Base-by-base conservation (phyloP, 2,329 filamentous ascomycete genomes). In the Sclerotinia minor region DNA sequence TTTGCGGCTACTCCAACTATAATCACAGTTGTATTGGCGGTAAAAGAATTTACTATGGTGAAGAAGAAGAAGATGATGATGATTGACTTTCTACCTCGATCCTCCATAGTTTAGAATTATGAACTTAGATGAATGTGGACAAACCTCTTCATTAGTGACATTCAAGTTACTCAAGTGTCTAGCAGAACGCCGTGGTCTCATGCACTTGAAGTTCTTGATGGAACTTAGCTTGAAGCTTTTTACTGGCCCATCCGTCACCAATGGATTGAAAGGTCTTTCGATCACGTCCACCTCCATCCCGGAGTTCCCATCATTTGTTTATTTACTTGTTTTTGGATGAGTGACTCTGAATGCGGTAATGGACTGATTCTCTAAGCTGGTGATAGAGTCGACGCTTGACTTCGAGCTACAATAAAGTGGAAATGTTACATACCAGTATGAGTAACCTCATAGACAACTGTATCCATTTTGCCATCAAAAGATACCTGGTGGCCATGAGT, bases 171-270 rank as follows among this genome's bases (percentile, higher is more conserved):
- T 49, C 64, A 60, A 67, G 47, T 35, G 45, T 67, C 55, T 55
- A 67, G 64, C 35, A 67, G 55, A 67, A 67, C 55, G 55, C 61
- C 55, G 55, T 67, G 64, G 64, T 67, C 64, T 67, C 64, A 67
- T 67, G 64, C 64, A 67, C 55, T 47, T 32, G 41, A 35, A 50
- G 53, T 61, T 55, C 38, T 61, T 49, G 57, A 61, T 67, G 64
- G 64, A 47, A 59, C 55, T 61, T 29, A 19, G 19, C n/a, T 21
- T 61, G 26, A 19, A 47, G 41, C 47, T n/a, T 67, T 61, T 19
- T 32, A 67, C 26, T 61, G 64, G 55, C 15, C 19, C 9, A 45
- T 49, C 29, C n/a, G 24, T 47, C 55, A 61, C 64, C 53, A 65
- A 65, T 65, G 26, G 24, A 44, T 19, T 35, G 64, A 67, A 67